Base-by-base conservation (phyloP, 352 stramenopile species). In the Phytopythium chamaehyphon region DNA sequence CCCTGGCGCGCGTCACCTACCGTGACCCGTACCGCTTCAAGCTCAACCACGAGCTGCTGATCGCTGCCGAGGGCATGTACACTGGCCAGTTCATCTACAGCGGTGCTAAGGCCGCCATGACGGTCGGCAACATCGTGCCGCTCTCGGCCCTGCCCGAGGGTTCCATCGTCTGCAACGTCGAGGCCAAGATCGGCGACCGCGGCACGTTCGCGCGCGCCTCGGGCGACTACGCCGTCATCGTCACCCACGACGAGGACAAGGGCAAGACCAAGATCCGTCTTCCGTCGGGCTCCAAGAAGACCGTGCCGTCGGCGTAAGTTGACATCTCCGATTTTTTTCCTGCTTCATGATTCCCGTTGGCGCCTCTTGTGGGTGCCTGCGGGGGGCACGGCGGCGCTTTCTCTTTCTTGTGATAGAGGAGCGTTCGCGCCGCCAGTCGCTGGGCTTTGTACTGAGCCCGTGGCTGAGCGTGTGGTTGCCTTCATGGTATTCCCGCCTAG, bases 81-180 rank as follows among this genome's bases (percentile, higher is more conserved):
- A 98, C 92, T 47, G 96, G 96, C 51, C 86, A 97, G 83, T 99
- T 98, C 82, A 92, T 99, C 55, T 99, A 98, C 92, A 97, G 82
- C 66, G 96, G 96, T 53, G 97, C 97, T 65, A 99, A 99, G 88
- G 96, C 79, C 76, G 66, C 71, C 47, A 59, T 99, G 31, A 90
- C 85, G 36, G 87, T 99, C 33, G 97, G 97, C 72, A 99, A 99
- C 82, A 97, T 98, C 44, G 79, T 99, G 39, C 97, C 97, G 43
- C 66, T 99, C 31, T 87, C 65, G 49, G 70, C 80, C 6, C 90
- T 99, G 59, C 97, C 97, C 36, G 96, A 99, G 86, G 97, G 97
- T 92, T 98, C 97, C 68, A 98, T 99, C 60, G 89, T 98, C 39
- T 99, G 96, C 94, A 99, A 99, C 81, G 83, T 99, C 35, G 97